A percentile compares a stretch with the other conserved stretches of the same genome.
Evolutionary conservation across 345 rosid species (phyloP).

Genomic region (Brassica carinata): DNA sequence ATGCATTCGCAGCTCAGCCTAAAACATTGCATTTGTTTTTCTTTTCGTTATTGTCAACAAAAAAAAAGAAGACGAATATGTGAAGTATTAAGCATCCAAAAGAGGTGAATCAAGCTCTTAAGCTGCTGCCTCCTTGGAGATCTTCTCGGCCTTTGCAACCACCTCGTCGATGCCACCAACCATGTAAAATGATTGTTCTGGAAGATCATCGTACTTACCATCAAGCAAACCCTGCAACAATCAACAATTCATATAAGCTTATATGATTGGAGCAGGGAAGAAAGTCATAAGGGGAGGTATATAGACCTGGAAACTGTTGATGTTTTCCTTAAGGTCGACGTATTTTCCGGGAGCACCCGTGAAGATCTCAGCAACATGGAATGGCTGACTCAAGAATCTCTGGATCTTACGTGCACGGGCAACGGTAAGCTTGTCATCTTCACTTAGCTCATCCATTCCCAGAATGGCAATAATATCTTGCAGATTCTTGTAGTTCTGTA

Average conservation of each 20-base stretch:
- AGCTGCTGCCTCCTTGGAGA: conserved; percentile 41
- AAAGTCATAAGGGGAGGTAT: no score
- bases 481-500: conserved; percentile 96
- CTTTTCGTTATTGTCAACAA: conserved; percentile 39
- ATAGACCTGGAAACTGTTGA: conserved; percentile 98
- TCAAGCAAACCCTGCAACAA: conserved; percentile 33
- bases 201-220: conserved; percentile 48
- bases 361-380: conserved; percentile 99
- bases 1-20: not conserved
- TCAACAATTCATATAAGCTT: not conserved
- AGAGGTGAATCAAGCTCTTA: conserved; percentile 23
- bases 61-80: not conserved
- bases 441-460: conserved; percentile 99
- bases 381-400: conserved; percentile 97
- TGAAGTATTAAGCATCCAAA: not conserved
- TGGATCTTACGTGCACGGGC: conserved; percentile 98
- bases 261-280: no score
- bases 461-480: conserved; percentile 98
- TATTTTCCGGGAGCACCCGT: conserved; percentile 99
- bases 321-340: conserved; percentile 55
- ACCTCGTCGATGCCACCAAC: conserved; percentile 64
- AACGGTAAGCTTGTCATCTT: conserved; percentile 95
- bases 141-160: conserved; percentile 52
- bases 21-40: conserved; percentile 1
- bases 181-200: conserved; percentile 69